These are phyloP conservation scores for Albatrellus ellisii DNA, from an alignment of 768 basidiomycete genomes.

Conservation along the genomic window DNA sequence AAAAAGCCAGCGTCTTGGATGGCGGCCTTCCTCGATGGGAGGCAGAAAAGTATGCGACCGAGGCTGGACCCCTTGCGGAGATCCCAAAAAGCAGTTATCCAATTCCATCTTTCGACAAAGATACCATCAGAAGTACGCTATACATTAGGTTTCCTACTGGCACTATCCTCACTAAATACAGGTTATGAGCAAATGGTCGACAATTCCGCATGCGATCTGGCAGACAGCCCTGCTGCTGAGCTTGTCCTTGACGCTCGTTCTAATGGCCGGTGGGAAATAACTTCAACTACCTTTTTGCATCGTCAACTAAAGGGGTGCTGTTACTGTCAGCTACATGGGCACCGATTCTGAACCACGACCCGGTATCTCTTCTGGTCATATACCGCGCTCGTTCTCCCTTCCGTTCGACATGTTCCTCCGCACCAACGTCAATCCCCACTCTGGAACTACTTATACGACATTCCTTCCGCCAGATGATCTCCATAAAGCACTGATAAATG, in stretches of 20 bases:
- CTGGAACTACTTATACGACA: conserved; percentile 25
- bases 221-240: conserved; percentile 33
- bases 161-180: conserved; percentile 19
- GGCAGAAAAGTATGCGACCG: conserved; percentile 46
- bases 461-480: conserved; percentile 47
- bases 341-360: conserved; percentile 81
- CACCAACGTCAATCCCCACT: conserved; percentile 20
- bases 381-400: conserved; percentile 74
- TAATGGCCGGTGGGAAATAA: conserved; percentile 47
- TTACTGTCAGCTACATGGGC: conserved; percentile 52
- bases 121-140: conserved; percentile 13
- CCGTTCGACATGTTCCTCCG: conserved; percentile 71
- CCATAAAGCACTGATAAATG: conserved; percentile 41
- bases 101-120: conserved; percentile 35
- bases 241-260: conserved; percentile 84
- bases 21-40: conserved; percentile 87
- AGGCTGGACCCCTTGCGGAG: conserved; percentile 21
- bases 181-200: conserved; percentile 72
- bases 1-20: conserved; percentile 75
- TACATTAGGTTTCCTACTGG: neutral
- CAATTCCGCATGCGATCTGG: conserved; percentile 43
- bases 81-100: conserved; percentile 30
- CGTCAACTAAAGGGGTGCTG: conserved; percentile 1
- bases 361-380: conserved; percentile 82
- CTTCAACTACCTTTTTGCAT: conserved; percentile 4